Conservation (phyloP, 2,329 filamentous ascomycete genomes). For the Pleomassaria siparia region DNA sequence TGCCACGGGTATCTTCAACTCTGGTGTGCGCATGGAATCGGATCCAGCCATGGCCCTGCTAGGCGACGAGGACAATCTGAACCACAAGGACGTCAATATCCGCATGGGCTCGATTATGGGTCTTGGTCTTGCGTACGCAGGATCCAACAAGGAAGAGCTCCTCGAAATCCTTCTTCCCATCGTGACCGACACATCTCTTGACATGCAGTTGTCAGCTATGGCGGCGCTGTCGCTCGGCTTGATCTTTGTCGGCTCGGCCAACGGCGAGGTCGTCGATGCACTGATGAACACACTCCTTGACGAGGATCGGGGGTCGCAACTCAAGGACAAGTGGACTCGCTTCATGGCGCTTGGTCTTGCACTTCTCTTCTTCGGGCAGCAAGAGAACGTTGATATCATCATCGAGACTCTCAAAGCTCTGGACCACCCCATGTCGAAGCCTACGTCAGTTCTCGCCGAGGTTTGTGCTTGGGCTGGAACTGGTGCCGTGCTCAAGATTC, state of each 20-base stretch:
- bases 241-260: constrained; percentile 88
- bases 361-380: constrained; percentile 90
- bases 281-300: constrained; percentile 93
- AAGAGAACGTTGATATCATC: constrained; percentile 98
- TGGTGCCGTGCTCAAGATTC: constrained; percentile 93
- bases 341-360: constrained; percentile 95
- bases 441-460: constrained; percentile 90
- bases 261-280: constrained; percentile 86
- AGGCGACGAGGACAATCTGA: constrained; percentile 75
- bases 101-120: constrained; percentile 92
- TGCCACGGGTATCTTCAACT: constrained; percentile 94
- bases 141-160: constrained; percentile 89
- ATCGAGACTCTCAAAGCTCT: constrained; percentile 95
- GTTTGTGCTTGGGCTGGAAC: constrained; percentile 99
- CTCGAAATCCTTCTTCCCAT: constrained; percentile 83
- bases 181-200: constrained; percentile 77
- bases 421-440: constrained; percentile 94
- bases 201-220: constrained; percentile 97
- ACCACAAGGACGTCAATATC: constrained; percentile 75
- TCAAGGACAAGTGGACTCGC: constrained; percentile 97
- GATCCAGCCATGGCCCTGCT: constrained; percentile 89
- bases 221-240: constrained; percentile 88
- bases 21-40: constrained; percentile 83
- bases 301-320: constrained; percentile 83
- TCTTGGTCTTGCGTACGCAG: constrained; percentile 89